Percentiles rank a stretch among this genome's conserved stretches.
phyloP scores from a whole-genome alignment of 2,329 filamentous ascomycete species.

The Microcera coccophila region DNA sequence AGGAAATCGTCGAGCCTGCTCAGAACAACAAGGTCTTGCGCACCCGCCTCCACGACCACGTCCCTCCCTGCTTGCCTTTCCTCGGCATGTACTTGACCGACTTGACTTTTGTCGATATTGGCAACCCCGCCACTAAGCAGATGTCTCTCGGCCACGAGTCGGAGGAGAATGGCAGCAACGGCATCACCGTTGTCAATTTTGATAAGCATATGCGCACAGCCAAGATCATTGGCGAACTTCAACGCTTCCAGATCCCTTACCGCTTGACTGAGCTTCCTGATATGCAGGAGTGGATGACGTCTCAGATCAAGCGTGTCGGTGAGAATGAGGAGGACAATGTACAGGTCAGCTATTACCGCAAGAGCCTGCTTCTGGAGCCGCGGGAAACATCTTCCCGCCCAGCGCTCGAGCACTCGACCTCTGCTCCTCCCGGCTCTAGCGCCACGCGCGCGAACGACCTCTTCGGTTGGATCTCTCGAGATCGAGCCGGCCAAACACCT shows the following conservation, averaged over 20 bases:
- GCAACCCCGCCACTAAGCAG: slow-evolving; percentile 81
- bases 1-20: slow-evolving; percentile 80
- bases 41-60: slow-evolving; percentile 75
- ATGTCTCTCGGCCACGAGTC: slow-evolving; percentile 49
- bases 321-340: slow-evolving; percentile 52
- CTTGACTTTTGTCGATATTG: slow-evolving; percentile 91
- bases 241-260: slow-evolving; percentile 94
- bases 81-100: slow-evolving; percentile 96
- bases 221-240: slow-evolving; percentile 91
- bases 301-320: slow-evolving; percentile 74
- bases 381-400: slow-evolving; percentile 47
- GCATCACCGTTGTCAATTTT: slow-evolving; percentile 87
- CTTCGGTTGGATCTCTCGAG: slow-evolving; percentile 51
- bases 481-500: slow-evolving; percentile 35
- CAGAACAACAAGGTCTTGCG: slow-evolving; percentile 89
- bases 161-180: slow-evolving; percentile 59
- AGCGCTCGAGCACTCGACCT: slow-evolving; percentile 33
- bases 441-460: slow-evolving; percentile 40
- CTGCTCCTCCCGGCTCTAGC: slow-evolving; percentile 23
- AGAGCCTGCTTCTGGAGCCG: slow-evolving; percentile 80
- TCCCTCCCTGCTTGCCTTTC: slow-evolving; percentile 91
- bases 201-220: slow-evolving; percentile 95
- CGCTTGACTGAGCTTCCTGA: slow-evolving; percentile 77
- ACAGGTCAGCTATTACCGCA: slow-evolving; percentile 68
- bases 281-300: slow-evolving; percentile 87